Evolutionary conservation across 2,329 filamentous ascomycete genomes (phyloP), one percentile per base, ranked within the genome.

Genomic region (Fusarium tricinctum): DNA sequence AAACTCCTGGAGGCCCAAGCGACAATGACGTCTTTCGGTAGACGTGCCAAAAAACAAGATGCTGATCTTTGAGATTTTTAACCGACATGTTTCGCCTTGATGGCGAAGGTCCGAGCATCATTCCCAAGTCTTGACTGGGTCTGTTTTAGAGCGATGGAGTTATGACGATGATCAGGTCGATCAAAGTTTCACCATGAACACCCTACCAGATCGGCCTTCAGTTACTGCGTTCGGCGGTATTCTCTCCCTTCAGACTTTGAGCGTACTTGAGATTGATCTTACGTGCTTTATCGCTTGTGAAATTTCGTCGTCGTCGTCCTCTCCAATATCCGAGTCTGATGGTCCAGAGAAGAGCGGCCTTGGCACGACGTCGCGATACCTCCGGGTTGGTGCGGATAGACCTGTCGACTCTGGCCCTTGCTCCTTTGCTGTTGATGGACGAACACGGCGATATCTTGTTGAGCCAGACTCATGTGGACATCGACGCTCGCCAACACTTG

Each of bases 401-500:
- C 72, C 72, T 7, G 63, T 55, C 7, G 69, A 58, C 23, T 68
- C 66, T 20, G 63, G 46, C 5, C 55, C 69, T 35, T 43, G 59
- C 19, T 67, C 55, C 28, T 67, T 66, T 23, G 23, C 8, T 15
- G 38, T 35, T 30, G 60, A 46, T 8, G 47, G 61, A 17, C 50
- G 50, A 23, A 46, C 43, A 17, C 58, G 66, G 50, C 58, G 68
- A 26, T 62, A 65, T 58, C 58, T 72, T 40, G 60, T 54, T 32
- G 63, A 61, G 26, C 60, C 39, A 32, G 58, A 65, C 13, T 73
- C 73, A 68, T 87, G 82, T 15, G 85, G 86, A 62, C 86, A 89
- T n/a, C 77, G 77, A 7, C 81, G 81, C 75, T 89, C 82, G 20
- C 85, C 86, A 33, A 87, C 84, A 9, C 80, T 76, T 6, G 84